phyloP scores from a whole-genome alignment of 164 flowering plant genomes.

The Santalum album region DNA sequence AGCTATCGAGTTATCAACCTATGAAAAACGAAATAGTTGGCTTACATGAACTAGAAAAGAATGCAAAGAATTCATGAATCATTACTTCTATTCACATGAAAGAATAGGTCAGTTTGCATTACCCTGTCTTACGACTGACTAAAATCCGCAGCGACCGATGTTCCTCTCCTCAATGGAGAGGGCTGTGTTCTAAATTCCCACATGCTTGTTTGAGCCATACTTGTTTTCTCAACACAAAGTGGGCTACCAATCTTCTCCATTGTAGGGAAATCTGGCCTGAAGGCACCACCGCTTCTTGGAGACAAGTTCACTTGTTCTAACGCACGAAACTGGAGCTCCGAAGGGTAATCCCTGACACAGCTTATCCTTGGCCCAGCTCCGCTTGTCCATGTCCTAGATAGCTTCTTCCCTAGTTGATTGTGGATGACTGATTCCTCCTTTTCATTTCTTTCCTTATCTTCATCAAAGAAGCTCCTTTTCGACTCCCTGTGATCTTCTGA shows the following conservation, averaged over 20 bases:
- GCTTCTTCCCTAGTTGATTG: conserved; percentile 33
- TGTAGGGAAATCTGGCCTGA: conserved; percentile 19
- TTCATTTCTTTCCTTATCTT: conserved; percentile 18
- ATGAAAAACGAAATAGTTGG: too few relatives aligned
- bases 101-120: conserved; percentile 10
- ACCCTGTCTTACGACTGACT: not conserved
- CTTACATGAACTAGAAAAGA: conserved; percentile 16
- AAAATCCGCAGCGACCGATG: not conserved
- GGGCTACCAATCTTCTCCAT: not conserved
- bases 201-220: conserved; percentile 4
- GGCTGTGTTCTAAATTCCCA: conserved; percentile 6
- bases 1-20: too few relatives aligned
- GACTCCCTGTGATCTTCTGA: conserved; percentile 11
- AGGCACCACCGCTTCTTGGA: conserved; percentile 38
- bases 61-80: conserved; percentile 18
- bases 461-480: conserved; percentile 17
- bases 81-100: conserved; percentile 20
- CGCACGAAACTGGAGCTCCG: conserved; percentile 53
- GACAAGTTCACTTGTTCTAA: conserved; percentile 67
- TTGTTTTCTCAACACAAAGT: not conserved
- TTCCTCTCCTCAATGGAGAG: conserved; percentile 10
- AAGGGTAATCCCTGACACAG: conserved; percentile 73
- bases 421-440: conserved; percentile 38
- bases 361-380: conserved; percentile 87
- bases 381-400: conserved; percentile 74